Evolutionary conservation across 352 stramenopile species (phyloP).

Genomic region (Thalassiosira oceanica): DNA sequence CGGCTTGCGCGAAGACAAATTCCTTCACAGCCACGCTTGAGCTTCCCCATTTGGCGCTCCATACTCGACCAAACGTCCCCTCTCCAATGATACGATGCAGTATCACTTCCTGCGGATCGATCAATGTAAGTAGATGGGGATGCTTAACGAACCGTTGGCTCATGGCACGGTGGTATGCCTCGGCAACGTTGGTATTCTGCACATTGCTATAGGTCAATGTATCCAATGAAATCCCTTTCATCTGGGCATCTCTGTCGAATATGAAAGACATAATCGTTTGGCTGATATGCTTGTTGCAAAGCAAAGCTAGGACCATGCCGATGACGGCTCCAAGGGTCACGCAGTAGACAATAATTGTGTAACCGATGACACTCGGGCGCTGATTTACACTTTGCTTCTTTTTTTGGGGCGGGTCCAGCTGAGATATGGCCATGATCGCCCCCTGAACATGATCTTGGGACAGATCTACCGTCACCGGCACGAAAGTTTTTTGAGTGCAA

Average conservation of each 20-base stretch:
- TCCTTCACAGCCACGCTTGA: conserved; percentile 85
- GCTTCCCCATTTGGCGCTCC: conserved; percentile 83
- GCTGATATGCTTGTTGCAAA: conserved; percentile 74
- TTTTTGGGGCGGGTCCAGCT: conserved; percentile 63
- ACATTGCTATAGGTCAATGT: conserved; percentile 78
- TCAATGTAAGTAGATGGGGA: conserved; percentile 78
- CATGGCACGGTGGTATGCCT: conserved; percentile 80
- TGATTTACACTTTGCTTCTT: conserved; percentile 23
- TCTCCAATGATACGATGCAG: conserved; percentile 84
- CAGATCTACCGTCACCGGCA: conserved; percentile 70
- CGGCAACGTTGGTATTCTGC: conserved; percentile 73
- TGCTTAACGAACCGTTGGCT: conserved; percentile 78
- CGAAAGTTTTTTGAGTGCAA: conserved; percentile 51
- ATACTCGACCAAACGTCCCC: conserved; percentile 84
- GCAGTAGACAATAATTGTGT: conserved; percentile 79
- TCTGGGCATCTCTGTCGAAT: conserved; percentile 62
- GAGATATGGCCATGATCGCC: conserved; percentile 80
- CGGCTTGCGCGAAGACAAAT: conserved; percentile 87
- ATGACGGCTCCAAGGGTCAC: conserved; percentile 75
- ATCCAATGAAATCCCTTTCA: conserved; percentile 80
- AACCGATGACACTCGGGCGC: conserved; percentile 40
- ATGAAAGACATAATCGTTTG: conserved; percentile 60
- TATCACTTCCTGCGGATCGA: conserved; percentile 82
- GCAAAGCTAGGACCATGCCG: conserved; percentile 72
- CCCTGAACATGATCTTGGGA: conserved; percentile 63